phyloP scores from a whole-genome alignment of 2,329 filamentous ascomycete species.

The Lomentospora prolificans region DNA sequence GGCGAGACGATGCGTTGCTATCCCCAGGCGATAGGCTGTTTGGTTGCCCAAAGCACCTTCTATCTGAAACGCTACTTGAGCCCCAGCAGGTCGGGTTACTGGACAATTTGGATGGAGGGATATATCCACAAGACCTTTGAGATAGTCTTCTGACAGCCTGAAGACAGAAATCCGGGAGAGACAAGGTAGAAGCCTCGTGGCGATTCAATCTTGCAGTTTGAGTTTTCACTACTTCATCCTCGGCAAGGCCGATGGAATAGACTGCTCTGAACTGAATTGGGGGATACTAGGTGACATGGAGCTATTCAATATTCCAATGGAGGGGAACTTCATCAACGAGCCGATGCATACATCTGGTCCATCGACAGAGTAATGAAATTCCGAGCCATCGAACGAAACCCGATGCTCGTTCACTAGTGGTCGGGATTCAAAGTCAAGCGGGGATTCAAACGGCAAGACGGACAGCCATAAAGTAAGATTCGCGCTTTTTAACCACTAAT shows the following conservation, averaged over 20 bases:
- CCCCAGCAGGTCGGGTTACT: neutral
- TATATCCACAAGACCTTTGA: neutral
- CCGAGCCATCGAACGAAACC: neutral
- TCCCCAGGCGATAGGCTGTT: neutral
- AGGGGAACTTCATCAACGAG: neutral
- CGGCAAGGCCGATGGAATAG: neutral
- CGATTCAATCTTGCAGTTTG: neutral
- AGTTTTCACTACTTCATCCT: neutral
- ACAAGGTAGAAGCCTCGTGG: neutral
- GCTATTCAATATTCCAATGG: neutral
- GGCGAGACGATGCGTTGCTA: neutral
- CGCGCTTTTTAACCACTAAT: constrained; percentile 9
- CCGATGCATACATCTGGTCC: neutral
- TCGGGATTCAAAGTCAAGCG: neutral
- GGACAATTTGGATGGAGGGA: neutral
- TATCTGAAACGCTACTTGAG: neutral
- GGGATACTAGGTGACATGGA: neutral
- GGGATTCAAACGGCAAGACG: neutral
- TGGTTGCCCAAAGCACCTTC: neutral
- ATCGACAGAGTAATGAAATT: neutral
- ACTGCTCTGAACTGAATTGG: neutral
- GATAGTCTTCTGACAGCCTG: neutral
- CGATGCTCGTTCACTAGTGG: neutral
- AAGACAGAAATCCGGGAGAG: neutral
- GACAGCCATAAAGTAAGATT: constrained; percentile 6